Conservation (phyloP, 768 basidiomycete genomes). For the Sporobolomyces pararoseus region DNA sequence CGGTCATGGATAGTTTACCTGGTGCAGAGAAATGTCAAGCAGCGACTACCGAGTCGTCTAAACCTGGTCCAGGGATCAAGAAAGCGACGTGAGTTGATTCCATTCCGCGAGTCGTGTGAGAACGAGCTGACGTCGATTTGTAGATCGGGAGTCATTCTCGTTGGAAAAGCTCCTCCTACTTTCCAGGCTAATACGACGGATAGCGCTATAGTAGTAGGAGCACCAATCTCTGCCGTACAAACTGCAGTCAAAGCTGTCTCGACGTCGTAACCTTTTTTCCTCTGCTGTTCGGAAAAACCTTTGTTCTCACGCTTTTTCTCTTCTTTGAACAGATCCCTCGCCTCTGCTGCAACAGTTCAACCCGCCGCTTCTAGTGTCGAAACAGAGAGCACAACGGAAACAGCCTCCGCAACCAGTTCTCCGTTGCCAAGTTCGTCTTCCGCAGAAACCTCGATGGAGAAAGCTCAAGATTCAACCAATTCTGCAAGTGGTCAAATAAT, state of each 20-base stretch:
- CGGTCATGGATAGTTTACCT: constrained; percentile 28
- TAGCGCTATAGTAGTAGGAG: background rate
- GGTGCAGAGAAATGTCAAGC: background rate
- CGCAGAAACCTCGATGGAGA: background rate
- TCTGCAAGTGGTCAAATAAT: constrained; percentile 4
- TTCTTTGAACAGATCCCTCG: no score
- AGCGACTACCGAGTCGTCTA: background rate
- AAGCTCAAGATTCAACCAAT: background rate
- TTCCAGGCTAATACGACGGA: background rate
- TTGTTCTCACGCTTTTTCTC: no score
- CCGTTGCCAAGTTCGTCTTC: background rate
- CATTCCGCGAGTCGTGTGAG: no score
- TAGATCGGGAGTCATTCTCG: background rate
- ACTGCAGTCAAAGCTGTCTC: background rate
- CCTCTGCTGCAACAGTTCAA: no score
- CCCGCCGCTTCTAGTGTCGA: background rate
- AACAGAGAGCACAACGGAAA: no score
- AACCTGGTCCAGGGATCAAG: background rate
- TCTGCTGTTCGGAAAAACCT: no score
- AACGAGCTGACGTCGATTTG: no score
- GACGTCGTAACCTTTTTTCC: background rate
- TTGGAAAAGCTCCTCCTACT: background rate
- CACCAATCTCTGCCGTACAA: background rate
- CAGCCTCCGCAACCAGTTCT: background rate
- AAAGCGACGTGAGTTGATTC: background rate